These are phyloP conservation scores for Pilaira anomala DNA, from an alignment of 192 early-diverging fungal species.

Conservation along the genomic window DNA sequence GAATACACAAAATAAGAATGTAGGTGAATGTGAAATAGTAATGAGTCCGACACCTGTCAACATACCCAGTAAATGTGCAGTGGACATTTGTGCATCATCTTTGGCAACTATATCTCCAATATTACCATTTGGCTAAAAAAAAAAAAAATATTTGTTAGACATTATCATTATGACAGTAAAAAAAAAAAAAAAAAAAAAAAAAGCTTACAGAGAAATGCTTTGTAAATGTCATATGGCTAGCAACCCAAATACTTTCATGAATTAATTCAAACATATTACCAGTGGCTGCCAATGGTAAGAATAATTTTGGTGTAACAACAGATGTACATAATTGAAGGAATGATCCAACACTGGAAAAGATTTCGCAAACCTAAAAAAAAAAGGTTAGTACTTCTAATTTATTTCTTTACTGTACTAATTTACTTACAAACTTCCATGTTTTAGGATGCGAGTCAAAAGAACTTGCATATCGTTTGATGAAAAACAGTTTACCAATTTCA, in stretches of 20 bases:
- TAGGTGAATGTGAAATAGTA: slow-evolving; percentile 49
- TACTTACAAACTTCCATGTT: slow-evolving; percentile 62
- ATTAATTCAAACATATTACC: slow-evolving; percentile 59
- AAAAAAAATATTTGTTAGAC: background rate
- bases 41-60: slow-evolving; percentile 55
- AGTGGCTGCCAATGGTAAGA: slow-evolving; percentile 54
- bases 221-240: slow-evolving; percentile 72
- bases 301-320: slow-evolving; percentile 44
- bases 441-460: slow-evolving; percentile 72
- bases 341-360: slow-evolving; percentile 53
- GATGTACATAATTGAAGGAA: slow-evolving; percentile 57
- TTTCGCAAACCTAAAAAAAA: slow-evolving; percentile 47
- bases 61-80: slow-evolving; percentile 63
- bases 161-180: background rate
- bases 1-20: slow-evolving; percentile 55
- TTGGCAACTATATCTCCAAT: slow-evolving; percentile 72
- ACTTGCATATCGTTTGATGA: slow-evolving; percentile 64
- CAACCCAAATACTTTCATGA: slow-evolving; percentile 64
- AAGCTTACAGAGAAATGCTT: slow-evolving; percentile 52
- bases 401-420: background rate
- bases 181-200: slow-evolving; percentile 2
- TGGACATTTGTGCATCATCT: slow-evolving; percentile 68
- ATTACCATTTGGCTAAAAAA: slow-evolving; percentile 54
- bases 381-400: background rate
- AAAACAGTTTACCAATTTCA: slow-evolving; percentile 67